Conservation (phyloP, 2,329 filamentous ascomycete species). For the Colletotrichum sp. region DNA sequence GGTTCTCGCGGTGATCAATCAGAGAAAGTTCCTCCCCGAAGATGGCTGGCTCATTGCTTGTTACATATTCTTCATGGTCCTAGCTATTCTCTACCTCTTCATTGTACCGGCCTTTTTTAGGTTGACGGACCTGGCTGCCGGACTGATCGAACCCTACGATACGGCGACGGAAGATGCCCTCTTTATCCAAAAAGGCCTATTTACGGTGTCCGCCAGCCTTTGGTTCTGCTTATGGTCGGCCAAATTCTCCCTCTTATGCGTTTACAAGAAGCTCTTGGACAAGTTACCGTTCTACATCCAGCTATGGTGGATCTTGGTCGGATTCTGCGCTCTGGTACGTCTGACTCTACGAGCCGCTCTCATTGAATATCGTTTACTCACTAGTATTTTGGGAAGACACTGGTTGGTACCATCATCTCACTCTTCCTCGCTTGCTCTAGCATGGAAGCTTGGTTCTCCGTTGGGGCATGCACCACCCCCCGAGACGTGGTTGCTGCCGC, state of each 20-base stretch:
- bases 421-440: conserved; percentile 21
- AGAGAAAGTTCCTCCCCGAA: conserved; percentile 12
- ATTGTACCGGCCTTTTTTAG: conserved; percentile 15
- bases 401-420: conserved; percentile 17
- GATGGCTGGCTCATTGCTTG: conserved; percentile 17
- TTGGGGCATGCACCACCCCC: conserved; percentile 9
- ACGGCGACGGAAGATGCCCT: background rate
- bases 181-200: conserved; percentile 14
- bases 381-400: conserved; percentile 3
- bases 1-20: conserved; percentile 5
- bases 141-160: background rate
- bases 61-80: conserved; percentile 14
- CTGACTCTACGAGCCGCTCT: background rate
- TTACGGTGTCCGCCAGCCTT: conserved; percentile 14
- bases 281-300: conserved; percentile 2
- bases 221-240: conserved; percentile 22
- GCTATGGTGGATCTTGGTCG: conserved; percentile 19
- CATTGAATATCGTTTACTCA: background rate
- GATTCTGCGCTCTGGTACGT: conserved; percentile 13
- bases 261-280: conserved; percentile 17
- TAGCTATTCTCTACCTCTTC: conserved; percentile 14
- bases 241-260: conserved; percentile 13
- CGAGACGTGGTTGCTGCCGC: conserved; percentile 16
- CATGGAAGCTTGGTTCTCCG: conserved; percentile 20
- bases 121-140: conserved; percentile 2